These are phyloP conservation scores for Botrytis fabae DNA, from an alignment of 2,329 filamentous ascomycete species.

Conservation along the genomic window DNA sequence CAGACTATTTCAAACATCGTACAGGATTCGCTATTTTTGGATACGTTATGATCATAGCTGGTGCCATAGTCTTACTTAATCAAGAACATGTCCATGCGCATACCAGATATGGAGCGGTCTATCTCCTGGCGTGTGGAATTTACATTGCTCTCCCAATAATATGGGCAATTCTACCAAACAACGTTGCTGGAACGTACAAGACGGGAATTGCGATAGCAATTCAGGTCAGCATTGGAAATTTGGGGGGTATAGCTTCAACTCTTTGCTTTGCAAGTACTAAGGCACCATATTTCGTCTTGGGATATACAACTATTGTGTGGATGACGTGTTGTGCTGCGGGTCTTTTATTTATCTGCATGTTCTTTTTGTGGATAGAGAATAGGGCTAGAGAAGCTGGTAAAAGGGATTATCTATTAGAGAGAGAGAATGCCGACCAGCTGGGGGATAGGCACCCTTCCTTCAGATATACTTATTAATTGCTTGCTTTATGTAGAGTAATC, in stretches of 20 bases:
- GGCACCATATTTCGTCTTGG: neutral
- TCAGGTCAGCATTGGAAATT: constrained; percentile 1
- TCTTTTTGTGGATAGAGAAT: neutral
- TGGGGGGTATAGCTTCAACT: neutral
- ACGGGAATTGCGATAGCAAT: neutral
- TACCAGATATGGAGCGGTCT: neutral
- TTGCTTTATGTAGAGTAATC: neutral
- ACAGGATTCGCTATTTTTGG: neutral
- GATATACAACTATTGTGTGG: neutral
- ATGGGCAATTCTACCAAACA: constrained; percentile 1
- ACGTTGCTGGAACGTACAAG: neutral
- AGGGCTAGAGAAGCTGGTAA: neutral
- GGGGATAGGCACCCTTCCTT: neutral
- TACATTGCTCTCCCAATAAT: neutral
- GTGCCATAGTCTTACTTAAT: neutral
- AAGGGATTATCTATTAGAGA: neutral
- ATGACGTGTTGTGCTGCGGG: neutral
- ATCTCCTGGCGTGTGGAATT: neutral
- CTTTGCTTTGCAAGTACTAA: neutral
- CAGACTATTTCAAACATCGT: neutral
- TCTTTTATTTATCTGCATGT: neutral
- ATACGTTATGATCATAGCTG: neutral
- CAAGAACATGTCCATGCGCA: neutral
- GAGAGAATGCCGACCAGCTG: neutral
- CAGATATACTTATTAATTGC: neutral